These are phyloP conservation scores for Syzygium syzygioides DNA, from an alignment of 441 rosid species.

Conservation along the genomic window DNA sequence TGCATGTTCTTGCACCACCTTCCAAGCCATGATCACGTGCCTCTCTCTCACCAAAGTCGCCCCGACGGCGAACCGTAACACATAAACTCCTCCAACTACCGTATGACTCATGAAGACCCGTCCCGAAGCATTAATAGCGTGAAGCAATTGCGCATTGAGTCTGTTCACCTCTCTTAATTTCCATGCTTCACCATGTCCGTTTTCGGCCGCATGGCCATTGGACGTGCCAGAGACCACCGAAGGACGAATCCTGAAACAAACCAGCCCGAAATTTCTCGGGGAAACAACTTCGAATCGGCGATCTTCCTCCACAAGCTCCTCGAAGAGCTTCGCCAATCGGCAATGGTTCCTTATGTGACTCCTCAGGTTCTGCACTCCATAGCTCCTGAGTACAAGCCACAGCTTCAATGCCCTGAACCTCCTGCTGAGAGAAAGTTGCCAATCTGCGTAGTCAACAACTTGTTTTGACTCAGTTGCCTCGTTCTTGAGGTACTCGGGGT, in stretches of 20 bases:
- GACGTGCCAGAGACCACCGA: background rate
- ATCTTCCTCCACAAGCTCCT: background rate
- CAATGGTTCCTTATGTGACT: background rate
- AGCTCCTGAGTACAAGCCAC: slow-evolving; percentile 34
- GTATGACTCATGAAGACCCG: slow-evolving; percentile 34
- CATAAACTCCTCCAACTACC: slow-evolving; percentile 16
- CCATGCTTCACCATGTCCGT: background rate
- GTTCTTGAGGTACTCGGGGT: slow-evolving; percentile 19
- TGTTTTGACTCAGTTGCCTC: slow-evolving; percentile 13
- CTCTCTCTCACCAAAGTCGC: slow-evolving; percentile 38
- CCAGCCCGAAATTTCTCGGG: background rate
- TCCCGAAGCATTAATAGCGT: slow-evolving; percentile 1
- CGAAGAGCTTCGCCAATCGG: background rate
- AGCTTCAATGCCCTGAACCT: slow-evolving; percentile 23
- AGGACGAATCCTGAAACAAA: background rate
- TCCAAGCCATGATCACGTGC: slow-evolving; percentile 39
- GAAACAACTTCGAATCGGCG: background rate
- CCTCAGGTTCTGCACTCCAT: slow-evolving; percentile 28
- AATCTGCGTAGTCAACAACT: slow-evolving; percentile 29
- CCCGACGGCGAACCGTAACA: slow-evolving; percentile 37
- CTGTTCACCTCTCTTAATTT: background rate
- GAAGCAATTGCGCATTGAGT: background rate
- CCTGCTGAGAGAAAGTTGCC: slow-evolving; percentile 29
- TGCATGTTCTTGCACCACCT: slow-evolving; percentile 17
- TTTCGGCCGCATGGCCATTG: background rate